Base-by-base conservation (phyloP, 2,329 filamentous ascomycete genomes). In the Aureobasidium sp. region DNA sequence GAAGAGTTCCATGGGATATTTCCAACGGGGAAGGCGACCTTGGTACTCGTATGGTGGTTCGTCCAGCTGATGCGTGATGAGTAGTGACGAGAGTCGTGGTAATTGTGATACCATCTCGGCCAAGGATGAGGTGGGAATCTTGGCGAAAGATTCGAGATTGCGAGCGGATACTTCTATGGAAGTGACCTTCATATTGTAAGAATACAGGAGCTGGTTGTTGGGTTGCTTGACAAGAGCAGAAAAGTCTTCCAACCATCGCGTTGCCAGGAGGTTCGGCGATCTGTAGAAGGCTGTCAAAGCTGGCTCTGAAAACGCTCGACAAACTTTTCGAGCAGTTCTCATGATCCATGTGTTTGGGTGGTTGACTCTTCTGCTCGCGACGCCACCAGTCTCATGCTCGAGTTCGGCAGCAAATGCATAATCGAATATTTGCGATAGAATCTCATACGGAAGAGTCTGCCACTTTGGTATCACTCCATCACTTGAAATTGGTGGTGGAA, bases 181-280 rank as follows among this genome's bases (percentile, higher is more conserved):
- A 62, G 84, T 79, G 45, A 93, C 76, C 70, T 90, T 94, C 59
- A 75, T 75, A 35, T 79, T 75, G 65, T 91, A 91, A 57, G 86
- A 83, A 57, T 71, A 64, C 45, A 63, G 62, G 3, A 61, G 60
- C 25, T 59, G 61, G 10, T 62, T 58, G 6, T 58, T 55, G 2
- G 59, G 60, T 37, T 57, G 58, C 7, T 58, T 57, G 19, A 67
- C 47, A 6, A 67, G 57, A 6, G 63, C 61, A 11, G 67, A 59
- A 12, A 69, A 57, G 37, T 63, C 57, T 35, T 68, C 64, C 11
- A 66, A 61, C 21, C 66, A 58, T 16, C 61, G 47, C 8, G 60
- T 59, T n/a, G 59, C 62, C 24, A 60, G 55, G 21, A 68, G 56
- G 1, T 59, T 55, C 17, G 68, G 68, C 29, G 61, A 58, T 17